Percentiles rank a stretch among this genome's conserved stretches.
Conservation (phyloP, 352 stramenopile species). For the Pythium aquatile region DNA sequence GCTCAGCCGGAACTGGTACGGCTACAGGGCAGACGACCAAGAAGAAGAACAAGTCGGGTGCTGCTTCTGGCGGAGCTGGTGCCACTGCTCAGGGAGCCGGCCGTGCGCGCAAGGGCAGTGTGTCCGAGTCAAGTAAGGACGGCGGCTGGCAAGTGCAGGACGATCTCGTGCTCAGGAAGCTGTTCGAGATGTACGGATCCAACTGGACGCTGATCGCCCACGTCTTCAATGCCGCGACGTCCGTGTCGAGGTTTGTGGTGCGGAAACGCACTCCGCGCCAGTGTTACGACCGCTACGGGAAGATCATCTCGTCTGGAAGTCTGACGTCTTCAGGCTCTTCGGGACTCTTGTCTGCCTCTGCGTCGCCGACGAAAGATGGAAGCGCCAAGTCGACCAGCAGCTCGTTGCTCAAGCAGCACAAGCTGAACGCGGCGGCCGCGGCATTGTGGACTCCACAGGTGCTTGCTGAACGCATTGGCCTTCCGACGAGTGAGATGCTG, state of each 20-base stretch:
- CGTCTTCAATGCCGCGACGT: conserved; percentile 73
- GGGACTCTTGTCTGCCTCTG: conserved; percentile 11
- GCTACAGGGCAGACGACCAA: conserved; percentile 21
- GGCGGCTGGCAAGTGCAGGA: conserved; percentile 65
- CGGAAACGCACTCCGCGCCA: conserved; percentile 77
- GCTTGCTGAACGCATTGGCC: conserved; percentile 58
- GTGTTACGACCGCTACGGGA: conserved; percentile 85
- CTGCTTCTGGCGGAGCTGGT: conserved; percentile 18
- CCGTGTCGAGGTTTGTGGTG: conserved; percentile 69
- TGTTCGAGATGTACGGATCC: conserved; percentile 82
- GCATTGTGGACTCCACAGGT: conserved; percentile 43
- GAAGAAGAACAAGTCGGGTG: conserved; percentile 62
- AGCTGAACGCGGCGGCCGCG: conserved; percentile 33
- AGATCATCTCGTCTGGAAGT: conserved; percentile 68
- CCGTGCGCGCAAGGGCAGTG: conserved; percentile 55
- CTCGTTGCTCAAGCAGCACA: conserved; percentile 40
- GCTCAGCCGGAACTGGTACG: conserved; percentile 18
- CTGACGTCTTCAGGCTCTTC: conserved; percentile 6
- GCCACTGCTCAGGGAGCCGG: conserved; percentile 18
- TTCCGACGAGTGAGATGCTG: conserved; percentile 54
- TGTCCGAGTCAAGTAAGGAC: conserved; percentile 50
- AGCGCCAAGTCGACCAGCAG: conserved; percentile 26
- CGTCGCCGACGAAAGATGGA: conserved; percentile 39
- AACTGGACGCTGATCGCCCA: conserved; percentile 89
- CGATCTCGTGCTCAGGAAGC: conserved; percentile 78